Evolutionary conservation across 805 yeast species (phyloP).

Genomic region (Yarrowia osloensis): DNA sequence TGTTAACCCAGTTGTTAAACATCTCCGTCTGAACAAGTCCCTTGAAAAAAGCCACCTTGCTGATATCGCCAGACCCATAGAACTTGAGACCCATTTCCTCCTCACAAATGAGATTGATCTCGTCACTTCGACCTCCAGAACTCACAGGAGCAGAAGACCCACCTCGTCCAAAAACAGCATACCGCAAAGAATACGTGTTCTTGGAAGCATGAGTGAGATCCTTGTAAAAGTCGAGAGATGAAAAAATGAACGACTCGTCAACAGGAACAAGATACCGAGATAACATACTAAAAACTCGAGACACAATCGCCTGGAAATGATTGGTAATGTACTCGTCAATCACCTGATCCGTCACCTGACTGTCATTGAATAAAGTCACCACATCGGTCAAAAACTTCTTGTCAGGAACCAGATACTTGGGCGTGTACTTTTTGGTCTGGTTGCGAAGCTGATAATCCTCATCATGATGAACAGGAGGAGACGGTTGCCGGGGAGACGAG

Average conservation of each 20-base stretch:
- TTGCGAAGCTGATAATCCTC: not conserved
- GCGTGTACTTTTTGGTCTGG: not conserved
- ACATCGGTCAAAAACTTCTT: constrained; percentile 4
- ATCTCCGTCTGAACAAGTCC: constrained; percentile 15
- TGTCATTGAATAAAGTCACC: constrained; percentile 4
- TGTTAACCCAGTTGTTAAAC: constrained; percentile 8
- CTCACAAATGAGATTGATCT: constrained; percentile 8
- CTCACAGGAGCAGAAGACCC: not conserved
- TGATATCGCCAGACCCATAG: not conserved
- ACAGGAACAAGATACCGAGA: constrained; percentile 17
- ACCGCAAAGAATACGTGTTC: constrained; percentile 2
- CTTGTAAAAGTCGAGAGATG: not conserved
- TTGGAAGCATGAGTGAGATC: constrained; percentile 3
- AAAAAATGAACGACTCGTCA: not conserved
- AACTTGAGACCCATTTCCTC: constrained; percentile 21
- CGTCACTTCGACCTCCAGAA: constrained; percentile 18
- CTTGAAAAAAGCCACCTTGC: constrained; percentile 19
- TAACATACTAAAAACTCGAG: not conserved
- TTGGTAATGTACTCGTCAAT: constrained; percentile 15
- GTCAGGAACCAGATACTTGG: not conserved
- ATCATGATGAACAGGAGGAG: constrained; percentile 1
- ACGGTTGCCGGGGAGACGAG: not conserved
- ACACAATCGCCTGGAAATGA: constrained; percentile 9
- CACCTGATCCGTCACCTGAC: constrained; percentile 1
- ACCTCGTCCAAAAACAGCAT: constrained; percentile 10